Conservation (phyloP, 441 rosid genomes). For the California macrophylla region DNA sequence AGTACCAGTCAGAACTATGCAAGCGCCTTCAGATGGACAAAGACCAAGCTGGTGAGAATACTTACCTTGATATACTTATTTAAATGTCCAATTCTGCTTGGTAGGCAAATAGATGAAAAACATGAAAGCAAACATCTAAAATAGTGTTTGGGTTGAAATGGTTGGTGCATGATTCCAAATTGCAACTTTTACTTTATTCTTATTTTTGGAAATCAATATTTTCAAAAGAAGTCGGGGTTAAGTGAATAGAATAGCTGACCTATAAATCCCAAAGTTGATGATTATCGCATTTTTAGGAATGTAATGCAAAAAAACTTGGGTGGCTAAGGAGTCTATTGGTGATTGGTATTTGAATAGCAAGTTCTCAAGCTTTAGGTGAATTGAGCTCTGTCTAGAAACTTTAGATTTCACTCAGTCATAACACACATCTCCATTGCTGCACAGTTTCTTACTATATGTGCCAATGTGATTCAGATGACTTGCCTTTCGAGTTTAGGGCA, state of each 20-base stretch:
- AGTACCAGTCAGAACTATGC: slow-evolving; percentile 67
- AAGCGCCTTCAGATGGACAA: slow-evolving; percentile 63
- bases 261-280: background rate
- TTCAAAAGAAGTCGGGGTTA: background rate
- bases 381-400: background rate
- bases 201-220: background rate
- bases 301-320: background rate
- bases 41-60: slow-evolving; percentile 43
- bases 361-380: background rate
- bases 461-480: slow-evolving; percentile 62
- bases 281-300: background rate
- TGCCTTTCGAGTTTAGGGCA: slow-evolving; percentile 90
- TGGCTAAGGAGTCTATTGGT: background rate
- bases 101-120: slow-evolving; percentile 7
- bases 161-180: background rate
- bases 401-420: background rate
- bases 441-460: slow-evolving; percentile 18
- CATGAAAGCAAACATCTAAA: too few relatives aligned
- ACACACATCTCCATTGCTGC: too few relatives aligned
- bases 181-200: background rate
- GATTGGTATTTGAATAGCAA: background rate
- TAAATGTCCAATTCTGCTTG: background rate
- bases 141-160: background rate
- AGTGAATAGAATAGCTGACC: background rate
- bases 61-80: background rate